Base-by-base conservation (phyloP, 257 asterid genomes). In the Linderniella brevidens region DNA sequence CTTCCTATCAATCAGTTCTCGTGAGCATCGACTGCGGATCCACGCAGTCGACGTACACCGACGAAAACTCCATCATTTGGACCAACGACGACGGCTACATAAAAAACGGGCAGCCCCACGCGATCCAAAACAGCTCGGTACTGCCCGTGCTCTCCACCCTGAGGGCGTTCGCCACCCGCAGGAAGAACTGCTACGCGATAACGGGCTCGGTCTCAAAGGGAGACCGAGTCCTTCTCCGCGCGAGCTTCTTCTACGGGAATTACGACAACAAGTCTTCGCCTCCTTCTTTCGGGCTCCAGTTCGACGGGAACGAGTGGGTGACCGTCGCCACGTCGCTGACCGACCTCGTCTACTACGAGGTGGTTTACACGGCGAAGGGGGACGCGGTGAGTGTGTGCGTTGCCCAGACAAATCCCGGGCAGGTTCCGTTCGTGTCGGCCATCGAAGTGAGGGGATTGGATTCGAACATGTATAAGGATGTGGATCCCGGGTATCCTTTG, bases 191-290 rank as follows among this genome's bases (percentile, higher is more conserved):
- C 43, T 82, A 69, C 73, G 9, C 52, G 0, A 41, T 71, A 8
- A 25, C 32, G 4, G 17, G 32, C 32, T 47, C 41, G 0, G 37
- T 0, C 0, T 16, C 9, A 17, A 60, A 68, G 3, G 64, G 17
- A 0, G 32, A 25, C 6, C 64, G 63, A 3, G 54, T 79, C 25
- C 68, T 76, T 4, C 52, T 75, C 13, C 88, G 92, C 4, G 88
- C 80, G 6, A 69, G 75, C 54, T 82, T 82, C 56, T 19, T 65
- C 72, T 82, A 82, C 14, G 92, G 92, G 14, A 82, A 82, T 52
- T 79, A 82, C 40, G 92, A 79, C 45, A 13, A 29, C 0, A 73
- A 60, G 62, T 67, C 76, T 4, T 47, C 69, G 39, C 84, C 87
- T 14, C 94, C 94, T 0, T 42, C 74, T 0, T 82, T 82, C 41